Evolutionary conservation across 208 protist species (phyloP).

Genomic region (Entamoeba invadens): DNA sequence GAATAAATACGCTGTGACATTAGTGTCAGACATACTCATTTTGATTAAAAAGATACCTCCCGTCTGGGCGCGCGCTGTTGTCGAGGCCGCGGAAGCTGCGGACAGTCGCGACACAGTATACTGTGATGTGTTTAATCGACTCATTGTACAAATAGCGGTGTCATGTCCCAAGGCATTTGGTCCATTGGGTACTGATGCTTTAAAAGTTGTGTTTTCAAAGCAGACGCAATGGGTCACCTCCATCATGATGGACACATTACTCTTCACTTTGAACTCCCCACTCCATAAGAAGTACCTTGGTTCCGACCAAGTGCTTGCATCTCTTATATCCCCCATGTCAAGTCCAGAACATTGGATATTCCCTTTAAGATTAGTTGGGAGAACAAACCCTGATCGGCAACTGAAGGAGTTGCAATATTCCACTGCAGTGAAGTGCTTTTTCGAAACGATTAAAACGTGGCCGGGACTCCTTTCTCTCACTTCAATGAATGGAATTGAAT

Average conservation of each 20-base stretch:
- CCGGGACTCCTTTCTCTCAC: not conserved
- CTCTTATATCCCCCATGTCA: not conserved
- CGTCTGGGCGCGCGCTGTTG: not conserved
- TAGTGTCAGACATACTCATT: not conserved
- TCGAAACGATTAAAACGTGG: not conserved
- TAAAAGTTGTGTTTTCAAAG: not conserved
- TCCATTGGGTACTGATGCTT: not conserved
- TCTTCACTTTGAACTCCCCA: not conserved
- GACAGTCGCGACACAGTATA: not conserved
- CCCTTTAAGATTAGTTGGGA: not conserved
- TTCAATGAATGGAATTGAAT: not conserved
- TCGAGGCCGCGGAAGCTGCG: not conserved
- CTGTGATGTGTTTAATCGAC: not conserved
- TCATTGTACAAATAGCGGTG: not conserved
- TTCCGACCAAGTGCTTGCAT: not conserved
- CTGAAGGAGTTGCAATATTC: not conserved
- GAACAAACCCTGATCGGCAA: not conserved
- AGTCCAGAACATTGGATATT: not conserved
- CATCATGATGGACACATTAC: not conserved
- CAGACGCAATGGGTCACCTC: not conserved
- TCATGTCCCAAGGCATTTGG: not conserved
- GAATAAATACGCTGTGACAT: not conserved
- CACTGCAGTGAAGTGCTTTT: not conserved
- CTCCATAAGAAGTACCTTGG: not conserved
- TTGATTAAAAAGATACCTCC: not conserved